A percentile compares a stretch with the other conserved stretches of the same genome.
These are phyloP conservation scores for Paspalum notatum DNA, from an alignment of 176 grass and related monocot species.

Conservation along the genomic window DNA sequence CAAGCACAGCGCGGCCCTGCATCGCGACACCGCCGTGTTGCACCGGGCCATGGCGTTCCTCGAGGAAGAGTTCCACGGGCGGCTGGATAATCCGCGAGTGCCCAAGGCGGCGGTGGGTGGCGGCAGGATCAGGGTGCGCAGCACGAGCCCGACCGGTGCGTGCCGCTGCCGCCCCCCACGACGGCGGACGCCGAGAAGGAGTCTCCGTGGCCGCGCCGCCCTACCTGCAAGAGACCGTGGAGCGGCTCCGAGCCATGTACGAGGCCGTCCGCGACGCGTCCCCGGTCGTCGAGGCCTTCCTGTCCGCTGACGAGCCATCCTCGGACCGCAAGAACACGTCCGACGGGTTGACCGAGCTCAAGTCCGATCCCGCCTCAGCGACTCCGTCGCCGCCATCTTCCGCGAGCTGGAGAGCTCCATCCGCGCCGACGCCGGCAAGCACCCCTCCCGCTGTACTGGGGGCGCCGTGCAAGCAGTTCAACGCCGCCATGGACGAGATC, in stretches of 20 bases:
- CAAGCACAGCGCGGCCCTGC: constrained; percentile 41
- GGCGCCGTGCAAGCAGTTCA: too few relatives aligned
- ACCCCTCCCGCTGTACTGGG: too few relatives aligned
- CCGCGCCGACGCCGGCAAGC: constrained; percentile 66
- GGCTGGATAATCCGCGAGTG: constrained; percentile 52
- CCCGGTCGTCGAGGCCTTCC: constrained; percentile 58
- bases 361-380: constrained; percentile 60
- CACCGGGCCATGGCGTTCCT: constrained; percentile 90
- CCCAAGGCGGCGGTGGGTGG: neutral
- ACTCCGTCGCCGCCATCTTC: constrained; percentile 73
- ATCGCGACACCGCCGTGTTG: constrained; percentile 55
- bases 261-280: constrained; percentile 67
- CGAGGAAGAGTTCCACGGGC: constrained; percentile 72
- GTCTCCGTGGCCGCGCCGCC: neutral
- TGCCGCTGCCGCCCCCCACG: neutral
- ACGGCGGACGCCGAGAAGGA: neutral
- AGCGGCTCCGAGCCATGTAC: constrained; percentile 63
- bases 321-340: neutral
- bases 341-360: constrained; percentile 48
- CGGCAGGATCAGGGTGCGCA: neutral
- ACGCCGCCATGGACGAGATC: too few relatives aligned
- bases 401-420: constrained; percentile 92
- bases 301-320: constrained; percentile 15
- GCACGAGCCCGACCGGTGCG: constrained; percentile 60
- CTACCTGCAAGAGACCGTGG: constrained; percentile 54